phyloP scores from a whole-genome alignment of 1,139 yeast genomes.

The Taphrina pruni region DNA sequence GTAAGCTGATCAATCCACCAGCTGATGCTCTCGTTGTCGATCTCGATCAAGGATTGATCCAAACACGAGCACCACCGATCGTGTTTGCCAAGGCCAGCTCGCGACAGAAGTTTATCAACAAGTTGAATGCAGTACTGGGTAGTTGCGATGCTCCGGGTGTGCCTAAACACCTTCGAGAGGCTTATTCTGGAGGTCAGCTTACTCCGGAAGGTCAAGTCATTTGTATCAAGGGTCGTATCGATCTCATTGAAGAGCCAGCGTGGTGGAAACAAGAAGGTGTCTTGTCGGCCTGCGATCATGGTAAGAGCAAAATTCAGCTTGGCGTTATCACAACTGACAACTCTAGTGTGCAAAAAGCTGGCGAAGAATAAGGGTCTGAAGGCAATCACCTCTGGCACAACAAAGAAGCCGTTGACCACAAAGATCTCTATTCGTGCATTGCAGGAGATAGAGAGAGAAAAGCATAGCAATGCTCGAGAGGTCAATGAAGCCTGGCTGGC shows the following conservation, averaged over 20 bases:
- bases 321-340: neutral
- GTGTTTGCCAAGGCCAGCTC: slow-evolving; percentile 30
- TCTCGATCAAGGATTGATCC: slow-evolving; percentile 30
- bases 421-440: slow-evolving; percentile 22
- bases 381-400: slow-evolving; percentile 29
- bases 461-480: slow-evolving; percentile 35
- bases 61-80: slow-evolving; percentile 32
- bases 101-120: slow-evolving; percentile 34
- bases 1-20: slow-evolving; percentile 34
- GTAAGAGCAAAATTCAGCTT: neutral
- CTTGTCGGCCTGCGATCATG: slow-evolving; percentile 31
- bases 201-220: slow-evolving; percentile 38
- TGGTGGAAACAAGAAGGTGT: slow-evolving; percentile 39
- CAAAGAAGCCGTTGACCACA: slow-evolving; percentile 31
- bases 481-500: slow-evolving; percentile 34
- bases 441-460: slow-evolving; percentile 32
- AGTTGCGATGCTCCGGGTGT: slow-evolving; percentile 15
- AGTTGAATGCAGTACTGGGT: slow-evolving; percentile 23
- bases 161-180: slow-evolving; percentile 32
- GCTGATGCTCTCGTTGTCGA: slow-evolving; percentile 36
- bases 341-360: slow-evolving; percentile 25
- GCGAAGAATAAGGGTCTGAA: slow-evolving; percentile 34
- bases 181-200: slow-evolving; percentile 25
- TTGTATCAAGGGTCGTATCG: slow-evolving; percentile 26
- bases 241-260: slow-evolving; percentile 27